A percentile compares a stretch with the other conserved stretches of the same genome.
Conservation (phyloP, 257 asterid genomes). For the Solanum virginianum region DNA sequence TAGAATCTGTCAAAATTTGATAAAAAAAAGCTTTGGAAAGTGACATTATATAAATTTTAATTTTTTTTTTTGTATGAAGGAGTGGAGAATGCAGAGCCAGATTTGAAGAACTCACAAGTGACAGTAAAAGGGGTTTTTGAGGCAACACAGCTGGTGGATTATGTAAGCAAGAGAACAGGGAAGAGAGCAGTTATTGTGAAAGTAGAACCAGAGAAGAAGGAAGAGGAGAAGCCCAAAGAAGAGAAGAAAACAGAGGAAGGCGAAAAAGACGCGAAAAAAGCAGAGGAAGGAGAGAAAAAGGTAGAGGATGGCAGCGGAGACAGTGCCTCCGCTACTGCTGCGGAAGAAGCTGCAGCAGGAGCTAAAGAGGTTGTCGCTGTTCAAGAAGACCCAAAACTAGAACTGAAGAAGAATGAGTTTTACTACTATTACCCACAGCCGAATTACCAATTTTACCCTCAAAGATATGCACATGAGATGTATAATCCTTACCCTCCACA, state of each 20-base stretch:
- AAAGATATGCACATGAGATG: slow-evolving; percentile 8
- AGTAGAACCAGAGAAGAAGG: slow-evolving; percentile 60
- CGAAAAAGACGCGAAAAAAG: neutral
- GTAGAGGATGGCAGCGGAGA: neutral
- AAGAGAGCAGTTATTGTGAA: slow-evolving; percentile 53
- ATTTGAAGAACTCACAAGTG: slow-evolving; percentile 65
- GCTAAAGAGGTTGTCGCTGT: neutral
- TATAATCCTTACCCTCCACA: slow-evolving; percentile 15
- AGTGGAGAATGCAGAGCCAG: slow-evolving; percentile 73
- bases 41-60: neutral
- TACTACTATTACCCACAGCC: slow-evolving; percentile 12
- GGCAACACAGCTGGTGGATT: slow-evolving; percentile 41
- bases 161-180: slow-evolving; percentile 55
- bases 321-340: neutral
- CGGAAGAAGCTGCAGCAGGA: neutral
- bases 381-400: slow-evolving; percentile 13
- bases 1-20: neutral
- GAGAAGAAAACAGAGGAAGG: neutral
- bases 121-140: slow-evolving; percentile 58
- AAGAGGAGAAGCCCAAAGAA: slow-evolving; percentile 35
- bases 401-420: slow-evolving; percentile 20
- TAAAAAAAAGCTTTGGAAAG: neutral
- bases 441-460: slow-evolving; percentile 8
- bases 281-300: slow-evolving; percentile 10
- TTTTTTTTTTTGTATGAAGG: slow-evolving; percentile 17